Base-by-base conservation (phyloP, 2,329 filamentous ascomycete species). In the Cercospora zeina region DNA sequence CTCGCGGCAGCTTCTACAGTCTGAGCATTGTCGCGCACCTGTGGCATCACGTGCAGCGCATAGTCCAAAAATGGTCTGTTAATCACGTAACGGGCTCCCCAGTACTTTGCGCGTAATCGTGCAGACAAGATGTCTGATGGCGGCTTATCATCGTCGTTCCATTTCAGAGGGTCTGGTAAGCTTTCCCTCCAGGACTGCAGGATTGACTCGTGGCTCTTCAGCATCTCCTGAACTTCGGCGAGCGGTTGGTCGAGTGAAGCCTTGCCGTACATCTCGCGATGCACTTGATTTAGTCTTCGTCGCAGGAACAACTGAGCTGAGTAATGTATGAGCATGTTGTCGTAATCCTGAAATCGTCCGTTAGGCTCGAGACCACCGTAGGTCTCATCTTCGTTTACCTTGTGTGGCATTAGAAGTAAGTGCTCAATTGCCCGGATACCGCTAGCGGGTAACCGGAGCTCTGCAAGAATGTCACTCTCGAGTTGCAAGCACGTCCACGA, bases 401-500 rank as follows among this genome's bases (percentile, higher is more conserved):
- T 80, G 65, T 86, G 86, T 1, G 89, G 89, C 70, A 87, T 86
- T 8, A 88, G 85, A 77, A 92, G 86, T 53, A 84, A 80, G 19
- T 77, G 77, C 70, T 87, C 84, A 7, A 82, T 78, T 34, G 79
- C 77, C 7, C 82, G 83, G 34, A 88, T 85, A 2, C 83, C 83
- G 70, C 84, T 88, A 1, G 82, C 79, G 4, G 85, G 85, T 14
- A 88, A 77, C 62, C 71, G 74, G 62, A 97, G 82, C 76, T 99
- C 95, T 2, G 95, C 93, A 51, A 97, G 83, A 51, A 97, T 91
- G 74, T 97, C 93, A 75, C 92, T 96, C 76, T 97, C 93, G 10
- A 97, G 81, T 72, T 97, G 93, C 65, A 97, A 79, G 73, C 90
- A 96, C 7, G 92, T 95, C 93, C 93, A 99, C 71, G 93, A 97